Base-by-base conservation (phyloP, 495 filamentous ascomycete species). In the Corynascus novoguineensis region DNA sequence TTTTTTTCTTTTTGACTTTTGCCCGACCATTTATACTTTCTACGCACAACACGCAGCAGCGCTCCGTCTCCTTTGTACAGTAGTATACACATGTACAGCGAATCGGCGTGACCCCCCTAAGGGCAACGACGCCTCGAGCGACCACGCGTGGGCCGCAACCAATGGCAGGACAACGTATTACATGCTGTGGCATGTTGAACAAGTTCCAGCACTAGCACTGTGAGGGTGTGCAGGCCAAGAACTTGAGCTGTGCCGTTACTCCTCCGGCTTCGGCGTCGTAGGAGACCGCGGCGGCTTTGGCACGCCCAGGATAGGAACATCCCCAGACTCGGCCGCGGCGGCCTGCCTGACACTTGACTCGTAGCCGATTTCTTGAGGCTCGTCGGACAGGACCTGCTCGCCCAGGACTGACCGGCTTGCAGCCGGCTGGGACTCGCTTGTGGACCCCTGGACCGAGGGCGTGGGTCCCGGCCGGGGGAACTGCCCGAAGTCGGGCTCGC, bases 281-380 rank as follows among this genome's bases (percentile, higher is more conserved):
- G 58, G 52, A 6, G 58, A 56, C 47, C 44, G 51, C 6, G 75
- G 74, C 58, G 75, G 74, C 58, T 74, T 72, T 10, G 75, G 75
- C 3, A 75, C 48, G 52, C 66, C 63, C 4, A 76, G 65, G 11
- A 68, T 69, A 4, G 75, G 75, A 14, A 78, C 75, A 21, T 71
- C 61, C n/a, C n/a, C 37, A 9, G 37, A 9, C 14, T 17, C 37
- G 1, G 35, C 17, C 35, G n/a, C n/a, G 15, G 35, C 37, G 64
- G 57, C 42, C 40, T 60, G 19, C 1, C 46, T 15, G 48, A 34
- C 34, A n/a, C n/a, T n/a, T n/a, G 61, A 41, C 3, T 58, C 50
- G 34, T 68, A 67, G 24, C 58, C 53, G 7, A 74, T 67, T 51
- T 73, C 66, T 52, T 68, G 59, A 1, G 72, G 71, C 63, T 78